These are phyloP conservation scores for Paecilomyces sp. DNA, from an alignment of 2,329 filamentous ascomycete genomes.

Conservation along the genomic window DNA sequence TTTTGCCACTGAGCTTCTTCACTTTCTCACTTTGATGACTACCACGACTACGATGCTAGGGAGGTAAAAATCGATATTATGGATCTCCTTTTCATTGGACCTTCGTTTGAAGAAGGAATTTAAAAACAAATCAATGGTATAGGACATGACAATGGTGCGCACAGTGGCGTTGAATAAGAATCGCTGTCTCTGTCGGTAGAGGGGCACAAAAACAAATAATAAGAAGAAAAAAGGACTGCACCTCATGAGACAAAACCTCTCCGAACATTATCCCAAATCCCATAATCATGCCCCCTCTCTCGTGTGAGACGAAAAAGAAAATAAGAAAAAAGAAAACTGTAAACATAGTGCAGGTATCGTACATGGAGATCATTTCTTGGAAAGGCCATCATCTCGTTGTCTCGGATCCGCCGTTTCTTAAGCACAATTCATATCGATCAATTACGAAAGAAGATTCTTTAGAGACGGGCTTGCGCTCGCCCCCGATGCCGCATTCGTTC, in stretches of 20 bases:
- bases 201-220: not conserved
- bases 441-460: constrained; percentile 62
- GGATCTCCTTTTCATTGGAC: not conserved
- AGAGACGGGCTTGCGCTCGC: constrained; percentile 72
- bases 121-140: not conserved
- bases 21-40: not conserved
- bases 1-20: no score
- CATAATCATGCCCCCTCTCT: constrained; percentile 7
- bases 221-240: not conserved
- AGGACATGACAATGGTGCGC: not conserved
- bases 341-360: constrained; percentile 13
- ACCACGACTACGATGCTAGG: not conserved
- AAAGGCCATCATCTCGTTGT: not conserved
- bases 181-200: not conserved
- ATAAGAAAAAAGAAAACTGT: constrained; percentile 10
- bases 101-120: not conserved
- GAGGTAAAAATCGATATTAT: not conserved
- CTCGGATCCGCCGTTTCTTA: not conserved
- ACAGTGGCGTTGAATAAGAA: not conserved
- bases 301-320: constrained; percentile 3
- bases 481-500: constrained; percentile 34
- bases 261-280: constrained; percentile 2
- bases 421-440: not conserved
- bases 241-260: not conserved
- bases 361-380: constrained; percentile 2